Base-by-base conservation (phyloP, 2,329 filamentous ascomycete genomes). In the Allantophomopsis cytisporea region DNA sequence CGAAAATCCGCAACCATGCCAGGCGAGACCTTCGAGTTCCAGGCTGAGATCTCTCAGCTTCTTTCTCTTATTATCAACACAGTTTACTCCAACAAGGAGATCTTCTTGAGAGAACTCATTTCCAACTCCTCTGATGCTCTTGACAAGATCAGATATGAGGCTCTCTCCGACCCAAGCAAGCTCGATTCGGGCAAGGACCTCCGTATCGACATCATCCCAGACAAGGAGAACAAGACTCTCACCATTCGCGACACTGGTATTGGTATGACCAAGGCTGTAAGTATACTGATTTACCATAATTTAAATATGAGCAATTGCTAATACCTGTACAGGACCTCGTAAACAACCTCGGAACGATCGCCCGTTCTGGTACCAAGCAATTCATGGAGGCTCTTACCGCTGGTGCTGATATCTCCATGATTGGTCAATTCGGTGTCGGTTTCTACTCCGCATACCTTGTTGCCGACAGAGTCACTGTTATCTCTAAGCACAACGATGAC, bases 21-120 rank as follows among this genome's bases (percentile, higher is more conserved):
- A 66, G 55, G 52, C 52, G 88, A 96, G 75, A 95, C 88, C 55
- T 98, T 98, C 73, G 89, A 96, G 83, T 98, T 96, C 76, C 91
- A 98, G 83, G 91, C 91, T 83, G 91, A 98, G 84, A 98, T 98
- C 64, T 96, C 89, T 83, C 91, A 98, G 85, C 85, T 98, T 53
- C 83, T 98, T 63, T 87, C 82, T 55, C 84, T 98, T 64, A 98
- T 98, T 71, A 98, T 98, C 79, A 98, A 98, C 84, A 96, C 91
- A 53, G 91, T 98, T 73, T 98, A 96, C 78, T 95, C 88, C 56
- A 98, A 98, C 83, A 98, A 98, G 78, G 91, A 96, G 72, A 96
- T 98, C 64, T 98, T 98, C 81, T 72, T 98, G 58, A 76, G 91
- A 82, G 91, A 98, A 72, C 64, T 98, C 57, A 85, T 98, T 60